Evolutionary conservation across 2,329 filamentous ascomycete genomes (phyloP), one percentile per base, ranked within the genome.

Genomic region (Fusarium sp.): DNA sequence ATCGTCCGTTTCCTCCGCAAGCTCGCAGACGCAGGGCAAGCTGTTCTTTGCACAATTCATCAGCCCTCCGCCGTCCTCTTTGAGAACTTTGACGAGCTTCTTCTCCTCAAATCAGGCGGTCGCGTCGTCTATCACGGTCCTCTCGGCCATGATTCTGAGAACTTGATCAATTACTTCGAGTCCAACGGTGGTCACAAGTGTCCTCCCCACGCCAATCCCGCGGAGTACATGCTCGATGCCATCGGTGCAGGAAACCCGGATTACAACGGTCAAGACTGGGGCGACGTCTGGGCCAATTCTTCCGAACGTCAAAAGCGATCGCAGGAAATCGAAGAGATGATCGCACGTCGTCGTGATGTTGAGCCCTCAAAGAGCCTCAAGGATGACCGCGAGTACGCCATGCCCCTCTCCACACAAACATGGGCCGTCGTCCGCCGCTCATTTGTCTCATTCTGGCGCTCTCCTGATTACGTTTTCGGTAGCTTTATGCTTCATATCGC

Each of bases 391-490:
- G 89, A 91, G 75, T 92, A 88, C 62, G 90, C 91, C 4, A 88
- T 89, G 79, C 86, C 89, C 0, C 74, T 90, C 1, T 76, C 76
- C 13, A 79, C 81, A 0, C 91, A 92, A 74, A 84, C 86, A 1
- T 60, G 74, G 28, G 79, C 84, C 6, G 86, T 90, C 2, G 84
- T 86, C 1, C 84, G 83, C 67, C 86, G 91, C 17, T 81, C 85
- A 4, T 91, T 91, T 63, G 72, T 88, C 13, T 82, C 88, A 1
- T 91, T 90, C 74, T 92, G 90, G 89, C 84, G 91, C 13, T 86
- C 84, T 2, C 89, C 90, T 0, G 83, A 89, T 46, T 92, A 93
- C 78, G 82, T 84, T 22, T 75, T 88, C 71, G 88, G 89, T 42
- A 90, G 89, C 77, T 85, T 90, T 63, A 84, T 89, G 77, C 80